Conservation (phyloP, 2,329 filamentous ascomycete species). For the Macrophomina tecta region DNA sequence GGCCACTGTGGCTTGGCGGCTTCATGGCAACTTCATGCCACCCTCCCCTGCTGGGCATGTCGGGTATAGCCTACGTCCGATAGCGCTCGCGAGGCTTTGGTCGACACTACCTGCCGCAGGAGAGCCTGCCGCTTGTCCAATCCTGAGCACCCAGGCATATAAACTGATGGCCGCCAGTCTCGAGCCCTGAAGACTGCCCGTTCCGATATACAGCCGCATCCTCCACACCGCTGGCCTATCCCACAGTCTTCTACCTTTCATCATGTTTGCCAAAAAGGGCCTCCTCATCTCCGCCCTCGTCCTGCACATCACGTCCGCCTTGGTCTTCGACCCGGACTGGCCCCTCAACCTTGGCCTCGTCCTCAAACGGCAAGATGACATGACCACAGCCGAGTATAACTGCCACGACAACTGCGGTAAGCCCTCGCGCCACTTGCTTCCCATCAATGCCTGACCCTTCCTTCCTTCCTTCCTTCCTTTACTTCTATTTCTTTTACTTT, state of each 20-base stretch:
- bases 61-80: constrained; percentile 4
- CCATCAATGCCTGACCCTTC: background rate
- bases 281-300: background rate
- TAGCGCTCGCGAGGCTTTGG: background rate
- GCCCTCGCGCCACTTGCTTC: constrained; percentile 1
- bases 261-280: constrained; percentile 9
- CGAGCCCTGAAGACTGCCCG: background rate
- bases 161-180: background rate
- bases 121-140: background rate
- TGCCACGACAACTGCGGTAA: constrained; percentile 45
- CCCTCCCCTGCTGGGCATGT: constrained; percentile 6
- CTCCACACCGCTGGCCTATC: background rate
- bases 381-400: constrained; percentile 39
- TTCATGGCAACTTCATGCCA: constrained; percentile 1
- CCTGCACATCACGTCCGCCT: background rate
- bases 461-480: no score
- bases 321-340: constrained; percentile 10
- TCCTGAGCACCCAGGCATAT: background rate
- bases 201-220: no score
- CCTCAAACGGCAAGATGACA: constrained; percentile 23
- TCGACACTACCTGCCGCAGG: background rate
- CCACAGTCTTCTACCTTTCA: background rate
- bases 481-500: no score
- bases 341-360: background rate
- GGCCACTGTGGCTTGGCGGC: background rate